phyloP scores from a whole-genome alignment of 2,329 filamentous ascomycete genomes.

The Neodidymelliopsis sp. region DNA sequence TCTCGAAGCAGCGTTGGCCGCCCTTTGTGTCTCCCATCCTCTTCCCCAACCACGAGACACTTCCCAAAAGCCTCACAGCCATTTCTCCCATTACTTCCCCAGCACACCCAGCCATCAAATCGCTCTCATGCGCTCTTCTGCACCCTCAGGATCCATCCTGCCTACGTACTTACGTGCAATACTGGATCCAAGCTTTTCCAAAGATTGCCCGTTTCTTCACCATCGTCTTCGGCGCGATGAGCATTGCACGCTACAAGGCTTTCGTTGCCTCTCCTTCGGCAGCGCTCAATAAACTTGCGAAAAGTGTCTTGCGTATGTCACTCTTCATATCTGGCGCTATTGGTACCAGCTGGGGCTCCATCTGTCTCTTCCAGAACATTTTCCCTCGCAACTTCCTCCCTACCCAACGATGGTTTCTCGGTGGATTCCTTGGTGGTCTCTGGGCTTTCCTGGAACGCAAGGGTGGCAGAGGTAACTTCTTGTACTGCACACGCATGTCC shows the following conservation, averaged over 20 bases:
- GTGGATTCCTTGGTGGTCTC: slow-evolving; percentile 82
- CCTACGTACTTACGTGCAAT: slow-evolving; percentile 83
- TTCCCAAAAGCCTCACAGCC: slow-evolving; percentile 69
- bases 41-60: slow-evolving; percentile 72
- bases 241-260: slow-evolving; percentile 71
- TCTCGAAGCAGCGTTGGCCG: slow-evolving; percentile 86
- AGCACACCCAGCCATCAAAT: slow-evolving; percentile 85
- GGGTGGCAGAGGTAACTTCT: slow-evolving; percentile 67
- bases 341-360: slow-evolving; percentile 84
- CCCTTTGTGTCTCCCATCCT: slow-evolving; percentile 86
- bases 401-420: slow-evolving; percentile 87
- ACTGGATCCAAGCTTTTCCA: slow-evolving; percentile 85
- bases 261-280: slow-evolving; percentile 74
- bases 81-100: slow-evolving; percentile 81
- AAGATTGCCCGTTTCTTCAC: slow-evolving; percentile 79
- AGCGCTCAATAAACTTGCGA: slow-evolving; percentile 70
- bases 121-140: slow-evolving; percentile 86
- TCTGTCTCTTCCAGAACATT: slow-evolving; percentile 86
- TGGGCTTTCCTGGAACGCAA: slow-evolving; percentile 81
- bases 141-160: slow-evolving; percentile 91
- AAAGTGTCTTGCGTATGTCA: slow-evolving; percentile 75
- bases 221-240: slow-evolving; percentile 73
- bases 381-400: slow-evolving; percentile 78
- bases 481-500: slow-evolving; percentile 80
- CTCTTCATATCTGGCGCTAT: slow-evolving; percentile 83